Evolutionary conservation across 208 protist genomes (phyloP), one percentile per base, ranked within the genome.

Genomic region (Trypanosomatidae sp.): DNA sequence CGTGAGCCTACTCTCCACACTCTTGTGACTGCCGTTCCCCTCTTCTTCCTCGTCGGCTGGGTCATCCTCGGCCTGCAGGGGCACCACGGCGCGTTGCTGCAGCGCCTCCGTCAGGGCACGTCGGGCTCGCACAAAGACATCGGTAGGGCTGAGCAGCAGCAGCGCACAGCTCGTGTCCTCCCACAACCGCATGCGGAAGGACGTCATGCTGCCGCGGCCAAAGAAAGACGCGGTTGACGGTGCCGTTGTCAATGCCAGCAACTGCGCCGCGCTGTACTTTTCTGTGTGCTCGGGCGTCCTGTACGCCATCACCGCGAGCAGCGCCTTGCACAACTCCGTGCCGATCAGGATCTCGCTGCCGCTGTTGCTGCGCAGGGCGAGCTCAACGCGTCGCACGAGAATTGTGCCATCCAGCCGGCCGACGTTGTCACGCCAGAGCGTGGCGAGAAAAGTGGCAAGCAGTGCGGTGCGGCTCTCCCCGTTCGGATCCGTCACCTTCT

Each of bases 201-300:
- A 94, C 68, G 90, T 85, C 44, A 84, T 82, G n/a, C 80, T 66
- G 3, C 91, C 91, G 13, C 84, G 75, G 30, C 77, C 87, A 66
- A 91, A 91, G 58, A 86, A 81, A 10, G 85, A 83, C 33, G 87
- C 90, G 1, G 72, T 74, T 8, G 77, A 73, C 7, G 75, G 50
- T 2, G 87, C 69, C 0, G 76, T 52, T 12, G 83, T 50, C 3
- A 91, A 77, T 17, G 85, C 87, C 74, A 76, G 49, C 17, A 83
- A 53, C 72, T 95, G 91, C 28, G 79, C 76, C 15, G 71, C 69
- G 67, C 60, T 90, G 66, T 86, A 91, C 74, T 92, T 82, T 70
- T 94, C 89, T 71, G 89, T 87, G 65, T 91, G 80, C 77, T 93
- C 89, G 15, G 85, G 76, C 8, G 67, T 85, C 22, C 71, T 50